Evolutionary conservation across 495 filamentous ascomycete genomes (phyloP), one percentile per base, ranked within the genome.

Genomic region (Hypoxylon rickii): DNA sequence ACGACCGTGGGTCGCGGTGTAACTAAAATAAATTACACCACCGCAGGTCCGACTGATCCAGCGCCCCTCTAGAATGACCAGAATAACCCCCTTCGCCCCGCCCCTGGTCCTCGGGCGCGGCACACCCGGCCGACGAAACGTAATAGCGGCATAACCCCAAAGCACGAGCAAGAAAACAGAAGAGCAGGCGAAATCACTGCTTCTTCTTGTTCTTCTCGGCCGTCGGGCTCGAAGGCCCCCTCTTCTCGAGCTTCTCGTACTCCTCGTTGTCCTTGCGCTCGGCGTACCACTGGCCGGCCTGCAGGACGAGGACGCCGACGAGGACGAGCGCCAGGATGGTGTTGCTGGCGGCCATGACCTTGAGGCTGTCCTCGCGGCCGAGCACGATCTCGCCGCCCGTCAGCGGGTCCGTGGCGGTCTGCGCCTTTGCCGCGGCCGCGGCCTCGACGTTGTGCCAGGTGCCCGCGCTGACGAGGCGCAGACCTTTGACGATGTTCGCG

Each of bases 201-300:
- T 71, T 73, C 70, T 70, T 76, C 51, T 68, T 73, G 20, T 51
- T 62, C 49, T 64, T 67, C 55, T 73, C 64, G 13, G 43, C 49
- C 40, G 50, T 67, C 45, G 47, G 33, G 17, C 48, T 64, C 33
- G 55, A 47, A 11, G 50, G 17, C 53, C 65, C 46, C 70, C 80
- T 77, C 58, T 78, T 78, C 55, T 73, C 73, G 44, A 70, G 73
- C 73, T 83, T 78, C 69, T 83, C 86, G 56, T 77, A 78, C 74
- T 97, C 93, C 73, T 92, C 86, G 66, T 76, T 76, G 70, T 97
- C 91, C 82, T 94, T 96, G 56, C 86, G 76, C 81, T 96, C 91
- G 19, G 95, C 94, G 76, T 98, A 98, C 94, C 94, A 98, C 79
- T 97, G 93, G 10, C 95, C 94, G 6, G 90, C 92, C 83, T 98